Evolutionary conservation across 2,329 filamentous ascomycete genomes (phyloP).

Genomic region (Endoconidiophora polonica): DNA sequence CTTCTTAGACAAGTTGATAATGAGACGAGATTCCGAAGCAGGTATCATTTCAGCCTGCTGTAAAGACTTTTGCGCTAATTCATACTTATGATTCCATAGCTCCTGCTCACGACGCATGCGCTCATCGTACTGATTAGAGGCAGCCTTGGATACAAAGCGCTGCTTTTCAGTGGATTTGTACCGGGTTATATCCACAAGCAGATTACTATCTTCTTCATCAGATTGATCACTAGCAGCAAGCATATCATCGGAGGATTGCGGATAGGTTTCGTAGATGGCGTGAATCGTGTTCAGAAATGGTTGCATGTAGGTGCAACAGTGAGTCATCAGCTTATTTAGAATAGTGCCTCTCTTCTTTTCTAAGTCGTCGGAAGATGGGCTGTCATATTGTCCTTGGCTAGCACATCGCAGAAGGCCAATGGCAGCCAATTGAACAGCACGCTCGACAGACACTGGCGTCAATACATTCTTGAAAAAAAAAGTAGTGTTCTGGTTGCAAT

Average conservation of each 20-base stretch:
- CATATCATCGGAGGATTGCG: constrained; percentile 8
- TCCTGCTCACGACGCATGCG: constrained; percentile 36
- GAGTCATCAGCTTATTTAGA: neutral
- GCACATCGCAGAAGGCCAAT: constrained; percentile 4
- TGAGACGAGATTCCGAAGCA: constrained; percentile 30
- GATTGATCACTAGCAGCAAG: neutral
- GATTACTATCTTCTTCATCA: neutral
- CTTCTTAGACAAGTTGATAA: constrained; percentile 50
- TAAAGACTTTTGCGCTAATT: constrained; percentile 17
- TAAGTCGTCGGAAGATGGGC: neutral
- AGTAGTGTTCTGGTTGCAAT: neutral
- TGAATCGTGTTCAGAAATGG: constrained; percentile 1
- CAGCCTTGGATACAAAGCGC: constrained; percentile 29
- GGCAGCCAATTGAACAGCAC: constrained; percentile 1
- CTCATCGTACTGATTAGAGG: constrained; percentile 35
- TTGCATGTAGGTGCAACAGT: neutral
- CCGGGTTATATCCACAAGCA: neutral
- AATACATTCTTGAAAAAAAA: no score
- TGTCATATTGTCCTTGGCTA: neutral
- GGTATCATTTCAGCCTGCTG: constrained; percentile 28
- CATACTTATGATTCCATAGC: constrained; percentile 35
- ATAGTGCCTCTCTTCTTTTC: neutral
- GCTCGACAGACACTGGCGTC: neutral
- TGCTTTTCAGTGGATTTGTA: constrained; percentile 15
- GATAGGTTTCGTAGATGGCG: constrained; percentile 4